Evolutionary conservation across 2,329 filamentous ascomycete species (phyloP), one percentile per base, ranked within the genome.

Genomic region (Aureobasidium sp.): DNA sequence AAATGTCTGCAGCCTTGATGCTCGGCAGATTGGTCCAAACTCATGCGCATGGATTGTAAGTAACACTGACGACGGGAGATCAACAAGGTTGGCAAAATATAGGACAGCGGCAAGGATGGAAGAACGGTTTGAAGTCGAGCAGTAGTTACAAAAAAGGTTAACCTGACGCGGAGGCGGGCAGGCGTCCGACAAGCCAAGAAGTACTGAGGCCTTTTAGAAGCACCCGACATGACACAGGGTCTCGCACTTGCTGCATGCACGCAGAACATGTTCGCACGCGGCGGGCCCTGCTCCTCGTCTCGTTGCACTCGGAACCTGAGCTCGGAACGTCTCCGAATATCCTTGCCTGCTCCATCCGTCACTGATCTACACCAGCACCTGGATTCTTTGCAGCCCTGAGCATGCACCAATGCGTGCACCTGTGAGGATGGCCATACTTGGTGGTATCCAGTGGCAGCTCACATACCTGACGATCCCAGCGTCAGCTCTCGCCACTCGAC

Each of bases 321-420:
- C 20, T 26, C 15, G 17, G 9, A 32, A 9, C 12, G 13, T 3
- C 34, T 37, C 34, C 34, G n/a, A 9, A 10, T 7, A n/a, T 17
- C 36, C 20, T 32, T 24, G 9, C 6, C 15, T 20, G 13, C 5
- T 9, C 27, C 3, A n/a, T 17, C 15, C 13, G 43, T 59, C n/a
- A 55, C 15, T 43, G 26, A 43, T n/a, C 10, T 6, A 8, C 5
- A 5, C 8, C 29, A 5, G 29, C 5, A 5, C 8, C 29, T 32
- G 17, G 32, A 37, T 15, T 20, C 26, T 20, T 55, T 15, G 64
- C 47, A 6, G 62, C 52, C 36, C 66, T 62, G 9, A 67, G 17
- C 67, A 69, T 68, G 37, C 61, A 65, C 63, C 65, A 65, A 65
- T 69, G 65, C 53, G 55, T 27, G n/a, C 36, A 64, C 12, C 52